Percentiles rank a stretch among this genome's conserved stretches.
These are phyloP conservation scores for Malassezia yamatoensis DNA, from an alignment of 1,284 basidiomycete species.

Conservation along the genomic window DNA sequence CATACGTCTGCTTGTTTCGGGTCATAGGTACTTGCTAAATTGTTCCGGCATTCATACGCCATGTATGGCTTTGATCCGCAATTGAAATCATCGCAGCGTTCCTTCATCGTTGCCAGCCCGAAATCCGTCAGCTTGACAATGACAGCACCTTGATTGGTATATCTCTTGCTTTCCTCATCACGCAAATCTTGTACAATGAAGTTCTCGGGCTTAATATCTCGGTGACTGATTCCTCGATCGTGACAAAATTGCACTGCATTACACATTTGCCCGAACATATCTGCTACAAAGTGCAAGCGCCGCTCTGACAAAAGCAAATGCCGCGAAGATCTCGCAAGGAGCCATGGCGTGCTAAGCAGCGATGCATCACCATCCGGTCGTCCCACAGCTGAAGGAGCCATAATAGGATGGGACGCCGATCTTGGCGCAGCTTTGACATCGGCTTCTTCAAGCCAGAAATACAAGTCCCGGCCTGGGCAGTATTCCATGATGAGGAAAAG, in stretches of 20 bases:
- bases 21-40: constrained; percentile 80
- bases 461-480: constrained; percentile 79
- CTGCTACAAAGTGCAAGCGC: constrained; percentile 78
- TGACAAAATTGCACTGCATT: constrained; percentile 95
- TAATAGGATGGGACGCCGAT: too few species aligned
- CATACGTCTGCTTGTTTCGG: constrained; percentile 93
- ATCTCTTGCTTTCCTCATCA: neutral
- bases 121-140: constrained; percentile 91
- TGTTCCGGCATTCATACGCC: constrained; percentile 98
- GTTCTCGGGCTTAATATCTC: constrained; percentile 83
- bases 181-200: constrained; percentile 49
- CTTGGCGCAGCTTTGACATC: neutral
- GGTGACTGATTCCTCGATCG: constrained; percentile 78
- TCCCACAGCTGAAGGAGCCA: neutral
- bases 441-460: constrained; percentile 78
- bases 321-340: constrained; percentile 67
- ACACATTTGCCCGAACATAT: constrained; percentile 98
- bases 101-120: constrained; percentile 80
- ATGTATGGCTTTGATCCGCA: constrained; percentile 98
- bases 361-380: constrained; percentile 50
- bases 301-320: constrained; percentile 71
- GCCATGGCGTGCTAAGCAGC: constrained; percentile 57
- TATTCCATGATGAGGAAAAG: constrained; percentile 75
- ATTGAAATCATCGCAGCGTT: constrained; percentile 85
- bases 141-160: constrained; percentile 43